phyloP scores from a whole-genome alignment of 768 basidiomycete species.

The Butyriboletus loyo region DNA sequence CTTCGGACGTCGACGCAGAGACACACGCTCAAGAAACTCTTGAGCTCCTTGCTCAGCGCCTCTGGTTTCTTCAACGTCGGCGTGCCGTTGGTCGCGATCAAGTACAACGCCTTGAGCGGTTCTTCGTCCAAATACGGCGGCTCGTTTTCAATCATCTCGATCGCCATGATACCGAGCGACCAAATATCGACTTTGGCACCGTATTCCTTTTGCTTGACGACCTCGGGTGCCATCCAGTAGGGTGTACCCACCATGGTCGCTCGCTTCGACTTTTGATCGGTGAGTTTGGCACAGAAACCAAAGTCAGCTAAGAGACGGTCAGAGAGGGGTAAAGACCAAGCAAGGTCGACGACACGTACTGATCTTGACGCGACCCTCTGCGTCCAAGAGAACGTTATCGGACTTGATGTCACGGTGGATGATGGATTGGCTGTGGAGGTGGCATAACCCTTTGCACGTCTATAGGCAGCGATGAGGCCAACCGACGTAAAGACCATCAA shows the following conservation, averaged over 20 bases:
- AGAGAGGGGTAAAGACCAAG: background rate
- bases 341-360: constrained; percentile 52
- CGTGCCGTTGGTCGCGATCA: constrained; percentile 98
- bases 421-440: constrained; percentile 90
- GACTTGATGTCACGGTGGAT: constrained; percentile 98
- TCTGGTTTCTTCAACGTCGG: constrained; percentile 98
- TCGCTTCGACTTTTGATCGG: constrained; percentile 94
- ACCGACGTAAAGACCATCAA: background rate
- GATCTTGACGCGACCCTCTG: constrained; percentile 93
- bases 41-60: constrained; percentile 84
- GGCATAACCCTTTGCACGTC: constrained; percentile 95
- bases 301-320: constrained; percentile 74
- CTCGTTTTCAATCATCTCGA: constrained; percentile 99
- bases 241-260: constrained; percentile 99
- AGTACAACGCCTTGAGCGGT: constrained; percentile 88
- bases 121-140: constrained; percentile 96
- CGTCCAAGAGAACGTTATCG: constrained; percentile 92
- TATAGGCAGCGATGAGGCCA: constrained; percentile 28
- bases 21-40: constrained; percentile 97
- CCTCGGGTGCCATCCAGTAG: constrained; percentile 99
- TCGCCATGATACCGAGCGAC: constrained; percentile 97
- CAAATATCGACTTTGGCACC: constrained; percentile 96
- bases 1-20: constrained; percentile 95
- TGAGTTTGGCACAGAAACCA: constrained; percentile 94
- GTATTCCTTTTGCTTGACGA: constrained; percentile 96